A percentile compares a stretch with the other conserved stretches of the same genome.
Evolutionary conservation across 1,139 yeast genomes (phyloP).

Genomic region (Suhomyces bokatorum): DNA sequence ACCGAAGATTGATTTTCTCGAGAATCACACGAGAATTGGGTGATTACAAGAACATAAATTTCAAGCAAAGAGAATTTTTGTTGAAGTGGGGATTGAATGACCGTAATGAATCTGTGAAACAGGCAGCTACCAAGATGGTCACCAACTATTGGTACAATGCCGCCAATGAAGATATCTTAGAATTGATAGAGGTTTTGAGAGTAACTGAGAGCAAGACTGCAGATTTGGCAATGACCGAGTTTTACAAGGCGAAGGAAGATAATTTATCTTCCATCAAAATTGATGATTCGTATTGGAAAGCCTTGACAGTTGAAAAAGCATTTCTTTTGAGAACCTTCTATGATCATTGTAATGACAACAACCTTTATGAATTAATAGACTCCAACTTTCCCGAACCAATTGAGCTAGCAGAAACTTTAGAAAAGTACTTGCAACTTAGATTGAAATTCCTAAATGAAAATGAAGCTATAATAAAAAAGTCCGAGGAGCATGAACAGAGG

Average conservation of each 20-base stretch:
- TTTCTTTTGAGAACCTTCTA: constrained; percentile 70
- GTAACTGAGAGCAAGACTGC: constrained; percentile 67
- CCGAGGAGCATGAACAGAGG: constrained; percentile 14
- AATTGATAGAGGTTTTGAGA: constrained; percentile 68
- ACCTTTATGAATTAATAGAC: constrained; percentile 61
- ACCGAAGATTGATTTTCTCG: constrained; percentile 72
- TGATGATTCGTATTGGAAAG: constrained; percentile 63
- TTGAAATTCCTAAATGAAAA: constrained; percentile 35
- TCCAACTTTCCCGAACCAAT: constrained; percentile 79
- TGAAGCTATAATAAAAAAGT: constrained; percentile 21
- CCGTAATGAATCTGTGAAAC: constrained; percentile 71
- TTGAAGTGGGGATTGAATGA: constrained; percentile 86
- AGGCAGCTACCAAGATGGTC: constrained; percentile 73
- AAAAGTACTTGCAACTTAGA: constrained; percentile 53
- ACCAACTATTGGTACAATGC: constrained; percentile 70
- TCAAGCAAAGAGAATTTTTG: constrained; percentile 62
- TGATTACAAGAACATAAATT: constrained; percentile 60
- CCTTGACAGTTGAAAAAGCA: constrained; percentile 71
- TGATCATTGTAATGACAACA: constrained; percentile 58
- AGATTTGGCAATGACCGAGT: constrained; percentile 61
- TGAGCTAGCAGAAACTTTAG: constrained; percentile 60
- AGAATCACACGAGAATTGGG: constrained; percentile 69
- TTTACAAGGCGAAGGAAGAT: constrained; percentile 66
- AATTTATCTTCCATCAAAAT: constrained; percentile 57
- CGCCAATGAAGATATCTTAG: constrained; percentile 69